Evolutionary conservation across 1,284 basidiomycete species (phyloP).

Genomic region (Exsudoporus floridanus): DNA sequence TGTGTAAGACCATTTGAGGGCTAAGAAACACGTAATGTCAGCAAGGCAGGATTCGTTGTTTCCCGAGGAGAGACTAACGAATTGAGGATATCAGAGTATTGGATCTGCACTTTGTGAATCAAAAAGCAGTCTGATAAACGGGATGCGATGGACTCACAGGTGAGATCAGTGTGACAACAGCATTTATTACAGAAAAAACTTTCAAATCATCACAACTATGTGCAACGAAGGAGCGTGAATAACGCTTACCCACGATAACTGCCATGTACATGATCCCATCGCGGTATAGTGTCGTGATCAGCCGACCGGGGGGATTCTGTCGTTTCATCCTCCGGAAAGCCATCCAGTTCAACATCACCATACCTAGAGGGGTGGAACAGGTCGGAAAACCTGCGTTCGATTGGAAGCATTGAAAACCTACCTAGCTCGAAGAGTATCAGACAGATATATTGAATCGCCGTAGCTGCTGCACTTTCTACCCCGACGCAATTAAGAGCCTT

Average conservation of each 20-base stretch:
- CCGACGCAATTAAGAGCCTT: conserved; percentile 15
- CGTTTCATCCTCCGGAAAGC: conserved; percentile 20
- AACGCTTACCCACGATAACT: conserved; percentile 15
- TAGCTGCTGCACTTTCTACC: conserved; percentile 3
- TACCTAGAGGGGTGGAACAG: conserved; percentile 7
- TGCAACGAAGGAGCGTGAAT: background rate
- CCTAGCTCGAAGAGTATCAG: conserved; percentile 21
- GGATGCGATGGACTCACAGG: conserved; percentile 6
- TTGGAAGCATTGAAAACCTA: background rate
- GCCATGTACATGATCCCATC: conserved; percentile 25
- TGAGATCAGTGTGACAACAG: conserved; percentile 10
- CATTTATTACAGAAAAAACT: conserved; percentile 24
- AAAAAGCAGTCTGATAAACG: background rate
- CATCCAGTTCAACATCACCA: conserved; percentile 21
- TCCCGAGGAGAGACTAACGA: conserved; percentile 11
- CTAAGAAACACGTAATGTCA: conserved; percentile 9
- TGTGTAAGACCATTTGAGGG: conserved; percentile 26
- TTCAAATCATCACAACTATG: background rate
- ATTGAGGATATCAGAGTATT: conserved; percentile 21
- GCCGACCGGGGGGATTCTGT: conserved; percentile 7
- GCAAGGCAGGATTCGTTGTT: background rate
- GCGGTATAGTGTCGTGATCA: conserved; percentile 20
- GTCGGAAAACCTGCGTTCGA: background rate
- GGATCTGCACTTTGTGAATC: conserved; percentile 2
- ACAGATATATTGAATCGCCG: conserved; percentile 11